A percentile compares a stretch with the other conserved stretches of the same genome.
Evolutionary conservation across 257 asterid species (phyloP).

Genomic region (Ocimum tenuiflorum): DNA sequence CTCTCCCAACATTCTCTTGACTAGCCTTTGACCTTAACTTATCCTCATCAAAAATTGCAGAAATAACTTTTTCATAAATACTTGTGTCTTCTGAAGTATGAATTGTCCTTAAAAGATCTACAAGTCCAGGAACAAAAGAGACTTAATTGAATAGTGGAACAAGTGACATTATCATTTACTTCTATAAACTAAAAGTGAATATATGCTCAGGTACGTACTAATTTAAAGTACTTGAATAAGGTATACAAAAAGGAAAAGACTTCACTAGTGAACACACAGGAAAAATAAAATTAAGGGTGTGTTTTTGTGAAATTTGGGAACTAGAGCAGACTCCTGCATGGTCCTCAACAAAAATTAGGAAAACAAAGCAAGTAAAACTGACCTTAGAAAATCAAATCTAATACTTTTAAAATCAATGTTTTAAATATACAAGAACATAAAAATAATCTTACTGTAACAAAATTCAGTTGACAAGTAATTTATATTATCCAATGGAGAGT

Average conservation of each 20-base stretch:
- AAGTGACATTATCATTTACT: constrained; percentile 11
- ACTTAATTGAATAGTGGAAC: constrained; percentile 12
- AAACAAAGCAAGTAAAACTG: neutral
- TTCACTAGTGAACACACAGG: neutral
- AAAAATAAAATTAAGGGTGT: no score
- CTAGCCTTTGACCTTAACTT: constrained; percentile 35
- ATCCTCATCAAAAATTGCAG: constrained; percentile 74
- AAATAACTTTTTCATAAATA: constrained; percentile 64
- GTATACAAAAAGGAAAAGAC: neutral
- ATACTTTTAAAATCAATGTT: neutral
- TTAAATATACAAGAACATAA: no score
- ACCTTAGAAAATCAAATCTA: neutral
- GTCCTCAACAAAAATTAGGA: neutral
- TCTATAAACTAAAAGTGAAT: constrained; percentile 8
- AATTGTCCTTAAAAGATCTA: constrained; percentile 73
- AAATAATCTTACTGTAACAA: neutral
- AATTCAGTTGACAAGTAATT: neutral
- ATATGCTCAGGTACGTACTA: neutral
- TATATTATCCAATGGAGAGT: neutral
- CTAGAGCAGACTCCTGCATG: neutral
- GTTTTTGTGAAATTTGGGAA: neutral
- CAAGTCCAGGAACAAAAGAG: constrained; percentile 22
- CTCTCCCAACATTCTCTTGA: constrained; percentile 49
- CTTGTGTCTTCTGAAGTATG: constrained; percentile 77
- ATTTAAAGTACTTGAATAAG: neutral